Evolutionary conservation across 73 alveolate genomes (phyloP), one percentile per base, ranked within the genome.

Genomic region (Durusdinium trenchii): DNA sequence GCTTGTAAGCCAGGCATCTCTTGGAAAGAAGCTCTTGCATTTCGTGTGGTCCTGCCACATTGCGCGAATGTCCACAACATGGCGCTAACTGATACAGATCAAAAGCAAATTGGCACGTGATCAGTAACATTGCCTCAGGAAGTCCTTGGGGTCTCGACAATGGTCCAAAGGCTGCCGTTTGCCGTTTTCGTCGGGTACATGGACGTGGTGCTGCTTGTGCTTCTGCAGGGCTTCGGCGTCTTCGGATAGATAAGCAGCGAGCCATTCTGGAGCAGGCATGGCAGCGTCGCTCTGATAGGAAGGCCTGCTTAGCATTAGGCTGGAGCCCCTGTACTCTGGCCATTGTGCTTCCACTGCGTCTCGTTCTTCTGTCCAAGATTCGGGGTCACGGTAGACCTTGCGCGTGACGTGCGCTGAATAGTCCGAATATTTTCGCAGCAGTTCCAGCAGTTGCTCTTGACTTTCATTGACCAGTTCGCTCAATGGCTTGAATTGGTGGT

Each of bases 121-220:
- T n/a, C n/a, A n/a, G n/a, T n/a, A 60, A 16, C n/a, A 16, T 60
- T 28, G 73, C 73, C 73, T 16, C 73, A 28, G n/a, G n/a, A n/a
- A n/a, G n/a, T 86, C 95, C 36, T 45, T 38, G 61, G 67, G 69
- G 45, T 86, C 95, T 26, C 95, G 35, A 84, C 95, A 57, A 35
- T 86, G 95, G 48, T 71, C 78, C 32, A 86, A 62, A 67, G 95
- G 95, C 78, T 36, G 69, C 47, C 95, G 95, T 16, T 14, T 46
- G 64, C 69, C 62, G 2, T 42, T 40, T 23, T 30, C 52, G 69
- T 43, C 67, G 14, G 69, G 57, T 30, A 86, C 54, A 47, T 86
- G 95, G 28, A 86, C 83, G 43, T 86, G 95, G 67, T 86, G 95
- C 67, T 86, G 95, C 83, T 86, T 86, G 67, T 61, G 95, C 67